phyloP scores from a whole-genome alignment of 148 eudicot species.

The Camellia granthamiana region DNA sequence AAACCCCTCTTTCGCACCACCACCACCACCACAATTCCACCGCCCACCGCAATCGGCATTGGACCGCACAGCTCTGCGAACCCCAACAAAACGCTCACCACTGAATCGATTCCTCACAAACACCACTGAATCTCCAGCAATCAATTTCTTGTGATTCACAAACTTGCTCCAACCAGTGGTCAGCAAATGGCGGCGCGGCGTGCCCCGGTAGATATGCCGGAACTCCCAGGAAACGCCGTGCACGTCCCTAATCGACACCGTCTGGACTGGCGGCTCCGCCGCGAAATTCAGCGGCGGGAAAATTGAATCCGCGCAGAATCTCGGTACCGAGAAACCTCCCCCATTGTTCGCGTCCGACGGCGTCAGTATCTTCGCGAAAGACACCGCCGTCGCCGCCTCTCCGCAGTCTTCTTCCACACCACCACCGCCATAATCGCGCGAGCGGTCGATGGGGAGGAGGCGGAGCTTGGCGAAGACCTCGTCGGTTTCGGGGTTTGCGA shows the following conservation, averaged over 20 bases:
- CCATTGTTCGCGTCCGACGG: conserved; percentile 88
- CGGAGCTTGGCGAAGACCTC: conserved; percentile 50
- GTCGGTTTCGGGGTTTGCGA: conserved; percentile 47
- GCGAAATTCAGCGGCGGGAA: conserved; percentile 58
- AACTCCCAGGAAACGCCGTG: conserved; percentile 52
- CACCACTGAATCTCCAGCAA: conserved; percentile 70
- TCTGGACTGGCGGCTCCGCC: conserved; percentile 75
- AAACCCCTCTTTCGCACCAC: conserved; percentile 16
- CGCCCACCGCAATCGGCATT: conserved; percentile 9
- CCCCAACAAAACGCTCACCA: conserved; percentile 48
- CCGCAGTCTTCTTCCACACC: not conserved
- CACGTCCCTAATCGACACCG: conserved; percentile 37
- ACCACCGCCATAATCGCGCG: not conserved
- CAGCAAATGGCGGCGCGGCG: conserved; percentile 75
- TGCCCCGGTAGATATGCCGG: conserved; percentile 80
- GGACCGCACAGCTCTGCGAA: conserved; percentile 40
- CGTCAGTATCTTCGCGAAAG: conserved; percentile 67
- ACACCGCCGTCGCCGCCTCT: conserved; percentile 24
- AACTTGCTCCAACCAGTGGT: conserved; percentile 92
- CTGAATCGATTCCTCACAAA: conserved; percentile 37
- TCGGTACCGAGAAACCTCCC: conserved; percentile 87
- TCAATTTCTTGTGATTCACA: conserved; percentile 61
- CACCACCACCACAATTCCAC: conserved; percentile 27
- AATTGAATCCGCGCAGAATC: conserved; percentile 70
- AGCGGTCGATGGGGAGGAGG: conserved; percentile 34